Evolutionary conservation across 1,284 basidiomycete species (phyloP).

Genomic region (Quambalaria eucalypti): DNA sequence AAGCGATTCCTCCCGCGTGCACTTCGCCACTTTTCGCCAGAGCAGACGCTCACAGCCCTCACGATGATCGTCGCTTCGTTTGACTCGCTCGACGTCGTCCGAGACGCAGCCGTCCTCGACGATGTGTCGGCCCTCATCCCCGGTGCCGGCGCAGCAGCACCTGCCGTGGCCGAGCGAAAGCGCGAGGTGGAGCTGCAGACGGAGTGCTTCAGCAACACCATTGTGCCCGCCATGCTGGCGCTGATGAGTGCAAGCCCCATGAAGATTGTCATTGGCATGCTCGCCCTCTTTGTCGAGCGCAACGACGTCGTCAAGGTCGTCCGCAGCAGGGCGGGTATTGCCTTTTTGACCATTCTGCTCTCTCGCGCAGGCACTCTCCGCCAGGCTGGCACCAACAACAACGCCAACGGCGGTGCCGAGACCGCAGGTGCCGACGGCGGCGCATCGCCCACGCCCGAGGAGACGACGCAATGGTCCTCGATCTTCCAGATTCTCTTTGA

Average conservation of each 20-base stretch:
- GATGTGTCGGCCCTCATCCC: conserved; percentile 9
- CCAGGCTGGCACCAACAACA: conserved; percentile 48
- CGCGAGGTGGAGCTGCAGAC: conserved; percentile 77
- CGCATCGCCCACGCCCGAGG: conserved; percentile 54
- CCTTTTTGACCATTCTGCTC: conserved; percentile 81
- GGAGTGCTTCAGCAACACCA: conserved; percentile 74
- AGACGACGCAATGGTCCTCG: conserved; percentile 68
- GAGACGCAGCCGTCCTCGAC: conserved; percentile 13
- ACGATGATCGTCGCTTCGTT: conserved; percentile 91
- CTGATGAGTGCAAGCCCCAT: conserved; percentile 70
- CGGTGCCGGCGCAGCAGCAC: not conserved
- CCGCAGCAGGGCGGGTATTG: conserved; percentile 71
- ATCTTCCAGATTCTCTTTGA: conserved; percentile 73
- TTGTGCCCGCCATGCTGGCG: conserved; percentile 75
- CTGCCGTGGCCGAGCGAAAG: conserved; percentile 3
- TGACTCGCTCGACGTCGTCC: conserved; percentile 65
- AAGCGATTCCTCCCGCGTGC: conserved; percentile 84
- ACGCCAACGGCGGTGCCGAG: conserved; percentile 42
- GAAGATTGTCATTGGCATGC: conserved; percentile 72
- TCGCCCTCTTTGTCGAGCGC: conserved; percentile 73
- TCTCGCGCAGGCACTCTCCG: conserved; percentile 84
- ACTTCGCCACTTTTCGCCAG: conserved; percentile 69
- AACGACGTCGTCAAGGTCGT: conserved; percentile 67
- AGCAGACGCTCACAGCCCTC: conserved; percentile 74
- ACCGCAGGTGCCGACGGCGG: conserved; percentile 8